These are phyloP conservation scores for Citrus mangshanensis DNA, from an alignment of 345 rosid genomes.

Conservation along the genomic window DNA sequence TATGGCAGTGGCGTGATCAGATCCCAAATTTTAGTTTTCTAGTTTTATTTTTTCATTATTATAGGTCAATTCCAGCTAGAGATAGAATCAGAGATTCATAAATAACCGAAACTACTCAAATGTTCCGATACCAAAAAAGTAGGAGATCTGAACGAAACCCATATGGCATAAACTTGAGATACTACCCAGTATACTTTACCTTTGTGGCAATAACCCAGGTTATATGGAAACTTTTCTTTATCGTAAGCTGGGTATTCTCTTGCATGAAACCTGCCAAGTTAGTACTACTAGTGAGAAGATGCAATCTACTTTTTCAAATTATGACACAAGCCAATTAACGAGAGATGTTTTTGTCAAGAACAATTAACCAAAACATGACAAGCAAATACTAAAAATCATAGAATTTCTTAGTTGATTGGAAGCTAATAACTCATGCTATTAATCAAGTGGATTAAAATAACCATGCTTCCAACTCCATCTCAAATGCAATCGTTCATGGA, in stretches of 20 bases:
- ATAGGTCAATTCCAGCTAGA: background rate
- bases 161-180: background rate
- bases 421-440: background rate
- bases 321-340: background rate
- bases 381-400: background rate
- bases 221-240: slow-evolving; percentile 57
- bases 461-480: background rate
- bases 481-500: background rate
- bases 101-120: background rate
- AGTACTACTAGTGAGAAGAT: slow-evolving; percentile 4
- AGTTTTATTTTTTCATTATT: background rate
- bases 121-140: background rate
- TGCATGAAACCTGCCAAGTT: slow-evolving; percentile 76
- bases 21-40: background rate
- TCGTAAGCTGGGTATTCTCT: slow-evolving; percentile 86
- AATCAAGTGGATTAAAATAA: background rate
- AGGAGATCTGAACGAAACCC: background rate
- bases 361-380: background rate
- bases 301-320: slow-evolving; percentile 2
- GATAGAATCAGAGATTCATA: background rate
- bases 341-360: background rate
- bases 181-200: slow-evolving; percentile 34
- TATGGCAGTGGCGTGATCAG: too few species aligned
- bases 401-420: background rate
- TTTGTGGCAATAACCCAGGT: slow-evolving; percentile 87